Evolutionary conservation across 1,139 yeast genomes (phyloP).

Genomic region (Candida sp.): DNA sequence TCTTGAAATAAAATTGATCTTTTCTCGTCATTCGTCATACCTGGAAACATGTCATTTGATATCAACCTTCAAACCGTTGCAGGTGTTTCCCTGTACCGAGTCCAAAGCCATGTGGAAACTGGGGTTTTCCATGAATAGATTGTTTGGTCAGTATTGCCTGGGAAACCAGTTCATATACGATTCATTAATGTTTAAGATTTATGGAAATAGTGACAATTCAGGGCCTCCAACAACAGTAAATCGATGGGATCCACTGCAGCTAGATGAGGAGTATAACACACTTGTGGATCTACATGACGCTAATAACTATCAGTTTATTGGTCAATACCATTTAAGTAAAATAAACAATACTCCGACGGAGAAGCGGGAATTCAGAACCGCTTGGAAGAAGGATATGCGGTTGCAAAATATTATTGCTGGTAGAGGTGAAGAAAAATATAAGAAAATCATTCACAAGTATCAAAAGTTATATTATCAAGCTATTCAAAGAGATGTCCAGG

Average conservation of each 20-base stretch:
- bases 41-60: slow-evolving; percentile 41
- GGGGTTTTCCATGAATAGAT: slow-evolving; percentile 41
- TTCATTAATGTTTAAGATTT: slow-evolving; percentile 12
- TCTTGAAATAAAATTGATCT: slow-evolving; percentile 34
- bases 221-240: slow-evolving; percentile 21
- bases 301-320: neutral
- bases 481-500: slow-evolving; percentile 7
- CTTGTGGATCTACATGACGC: slow-evolving; percentile 7
- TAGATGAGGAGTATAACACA: slow-evolving; percentile 24
- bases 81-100: slow-evolving; percentile 46
- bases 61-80: slow-evolving; percentile 32
- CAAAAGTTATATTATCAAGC: slow-evolving; percentile 8
- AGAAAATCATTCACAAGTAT: slow-evolving; percentile 16
- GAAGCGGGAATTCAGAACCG: neutral
- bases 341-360: neutral
- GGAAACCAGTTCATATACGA: slow-evolving; percentile 27
- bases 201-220: slow-evolving; percentile 18
- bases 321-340: neutral
- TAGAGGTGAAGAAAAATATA: slow-evolving; percentile 19
- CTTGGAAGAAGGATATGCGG: slow-evolving; percentile 14
- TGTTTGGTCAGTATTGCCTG: slow-evolving; percentile 41
- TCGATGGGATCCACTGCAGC: slow-evolving; percentile 34
- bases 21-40: slow-evolving; percentile 56
- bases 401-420: slow-evolving; percentile 24
- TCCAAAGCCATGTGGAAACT: slow-evolving; percentile 30